A percentile compares a stretch with the other conserved stretches of the same genome.
phyloP scores from a whole-genome alignment of 345 rosid genomes.

The Raphanus raphanistrum region DNA sequence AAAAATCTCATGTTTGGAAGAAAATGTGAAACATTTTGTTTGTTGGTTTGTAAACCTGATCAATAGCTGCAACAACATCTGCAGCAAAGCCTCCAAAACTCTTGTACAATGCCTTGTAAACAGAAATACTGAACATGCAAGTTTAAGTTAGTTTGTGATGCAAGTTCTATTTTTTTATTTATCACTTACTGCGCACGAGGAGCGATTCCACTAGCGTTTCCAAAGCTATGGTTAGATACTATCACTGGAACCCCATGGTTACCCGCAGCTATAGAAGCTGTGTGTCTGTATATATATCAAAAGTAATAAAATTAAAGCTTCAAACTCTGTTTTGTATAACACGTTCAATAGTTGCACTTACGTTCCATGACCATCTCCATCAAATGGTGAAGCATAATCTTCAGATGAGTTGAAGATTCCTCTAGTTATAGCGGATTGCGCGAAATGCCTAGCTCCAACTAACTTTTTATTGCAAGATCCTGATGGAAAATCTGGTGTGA shows the following conservation, averaged over 20 bases:
- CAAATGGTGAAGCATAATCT: conserved; percentile 92
- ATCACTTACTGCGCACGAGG: conserved; percentile 87
- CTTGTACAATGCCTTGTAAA: conserved; percentile 92
- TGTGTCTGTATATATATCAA: conserved; percentile 62
- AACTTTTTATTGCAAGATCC: conserved; percentile 97
- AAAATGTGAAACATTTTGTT: background rate
- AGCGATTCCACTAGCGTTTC: conserved; percentile 98
- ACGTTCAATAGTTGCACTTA: conserved; percentile 47
- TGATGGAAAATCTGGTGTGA: conserved; percentile 88
- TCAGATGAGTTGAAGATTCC: conserved; percentile 85
- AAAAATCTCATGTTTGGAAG: background rate
- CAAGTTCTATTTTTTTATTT: background rate
- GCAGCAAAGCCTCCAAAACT: conserved; percentile 98
- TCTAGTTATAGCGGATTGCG: conserved; percentile 89
- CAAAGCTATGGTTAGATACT: conserved; percentile 82
- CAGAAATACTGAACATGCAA: conserved; percentile 56
- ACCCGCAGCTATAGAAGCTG: conserved; percentile 94
- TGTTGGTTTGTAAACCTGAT: conserved; percentile 61
- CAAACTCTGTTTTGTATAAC: conserved; percentile 1
- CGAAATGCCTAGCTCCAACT: conserved; percentile 90
- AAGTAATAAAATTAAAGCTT: conserved; percentile 13
- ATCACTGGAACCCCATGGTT: conserved; percentile 89
- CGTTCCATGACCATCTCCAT: conserved; percentile 99
- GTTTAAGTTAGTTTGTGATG: conserved; percentile 14
- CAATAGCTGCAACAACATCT: conserved; percentile 97